Base-by-base conservation (phyloP, 805 yeast species). In the Metschnikowia reukaufii region DNA sequence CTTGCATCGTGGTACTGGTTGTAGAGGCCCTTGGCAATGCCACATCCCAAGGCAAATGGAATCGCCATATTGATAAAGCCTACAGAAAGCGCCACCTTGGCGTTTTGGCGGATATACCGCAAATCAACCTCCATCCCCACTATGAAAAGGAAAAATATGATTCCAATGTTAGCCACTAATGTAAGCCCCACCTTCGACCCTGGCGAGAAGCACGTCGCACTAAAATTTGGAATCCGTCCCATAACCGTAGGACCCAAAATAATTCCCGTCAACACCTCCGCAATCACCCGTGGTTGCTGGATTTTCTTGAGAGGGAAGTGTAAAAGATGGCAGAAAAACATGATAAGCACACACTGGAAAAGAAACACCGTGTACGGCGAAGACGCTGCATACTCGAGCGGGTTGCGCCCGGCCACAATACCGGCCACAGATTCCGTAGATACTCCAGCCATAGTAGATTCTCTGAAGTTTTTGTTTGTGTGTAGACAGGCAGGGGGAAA, bases 51-150 rank as follows among this genome's bases (percentile, higher is more conserved):
- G 0, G 86, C 94, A 64, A 87, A 87, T 0, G 96, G 96, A 6
- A 87, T 70, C 3, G 86, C 84, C 82, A 87, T 82, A 54, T 85
- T 84, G 45, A 81, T 71, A 17, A 85, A 49, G 3, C 94, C 94
- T 21, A 87, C 91, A 1, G 81, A 65, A 3, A 83, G 50, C 0
- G 95, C 92, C 4, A 79, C 82, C 36, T 67, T 72, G 27, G 79
- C 52, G 60, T 87, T 81, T 49, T 78, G 82, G 54, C 71, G 77
- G 51, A 87, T 79, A 59, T 84, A 85, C 21, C 70, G 71, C 21
- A 83, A 65, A 58, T 87, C 95, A 27, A 86, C 92, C 65, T 87
- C 95, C 55, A 88, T 65, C 2, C 95, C 95, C 44, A 87, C 81
- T 55, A 86, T 78, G 60, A 87, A 87, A 66, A 87, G 73, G 58